These are phyloP conservation scores for Fusarium sp. DNA, from an alignment of 2,329 filamentous ascomycete species.

Conservation along the genomic window DNA sequence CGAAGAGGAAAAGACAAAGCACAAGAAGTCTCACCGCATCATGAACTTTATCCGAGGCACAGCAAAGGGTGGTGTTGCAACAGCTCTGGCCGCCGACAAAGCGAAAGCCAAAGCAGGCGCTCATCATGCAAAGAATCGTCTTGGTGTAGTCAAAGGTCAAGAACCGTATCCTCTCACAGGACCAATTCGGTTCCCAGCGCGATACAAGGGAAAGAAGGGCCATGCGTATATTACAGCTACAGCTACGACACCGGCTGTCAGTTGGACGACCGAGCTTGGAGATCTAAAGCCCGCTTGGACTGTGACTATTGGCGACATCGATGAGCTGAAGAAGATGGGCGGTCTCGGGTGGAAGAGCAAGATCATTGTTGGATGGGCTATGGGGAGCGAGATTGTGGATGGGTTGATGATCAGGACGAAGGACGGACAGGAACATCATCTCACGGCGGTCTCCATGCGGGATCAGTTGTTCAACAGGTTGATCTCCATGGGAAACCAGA, in stretches of 20 bases:
- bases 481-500: conserved; percentile 78
- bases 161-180: conserved; percentile 60
- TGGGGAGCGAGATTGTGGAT: conserved; percentile 77
- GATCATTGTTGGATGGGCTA: conserved; percentile 80
- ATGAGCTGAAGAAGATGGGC: conserved; percentile 79
- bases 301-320: conserved; percentile 74
- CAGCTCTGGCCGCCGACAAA: conserved; percentile 74
- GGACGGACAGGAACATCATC: conserved; percentile 61
- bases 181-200: conserved; percentile 78
- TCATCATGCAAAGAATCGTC: conserved; percentile 72
- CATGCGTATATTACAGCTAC: conserved; percentile 74
- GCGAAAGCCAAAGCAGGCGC: conserved; percentile 68
- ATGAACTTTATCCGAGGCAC: conserved; percentile 72
- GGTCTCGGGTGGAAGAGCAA: conserved; percentile 87
- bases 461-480: conserved; percentile 85
- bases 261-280: conserved; percentile 65
- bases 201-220: conserved; percentile 75
- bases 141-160: conserved; percentile 69
- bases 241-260: conserved; percentile 72
- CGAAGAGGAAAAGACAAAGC: conserved; percentile 56
- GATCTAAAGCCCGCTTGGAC: conserved; percentile 71
- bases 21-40: conserved; percentile 55
- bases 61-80: conserved; percentile 75
- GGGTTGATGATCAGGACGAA: conserved; percentile 73
- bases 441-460: conserved; percentile 76